Conservation (phyloP, 805 yeast genomes). For the Jamesozyma lodderae region DNA sequence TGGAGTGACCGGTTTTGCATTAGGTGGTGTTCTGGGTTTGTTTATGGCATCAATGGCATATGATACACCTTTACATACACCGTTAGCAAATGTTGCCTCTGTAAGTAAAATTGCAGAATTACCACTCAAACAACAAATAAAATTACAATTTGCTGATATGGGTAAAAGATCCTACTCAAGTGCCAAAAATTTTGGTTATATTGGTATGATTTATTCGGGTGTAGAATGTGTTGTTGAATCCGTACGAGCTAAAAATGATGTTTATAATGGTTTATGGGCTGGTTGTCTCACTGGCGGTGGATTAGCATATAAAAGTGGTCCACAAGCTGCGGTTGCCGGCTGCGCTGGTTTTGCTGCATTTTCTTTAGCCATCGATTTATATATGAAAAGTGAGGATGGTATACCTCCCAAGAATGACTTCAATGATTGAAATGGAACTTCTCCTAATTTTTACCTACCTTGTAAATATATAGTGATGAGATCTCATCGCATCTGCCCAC, state of each 20-base stretch:
- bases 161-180: slow-evolving; percentile 74
- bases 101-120: slow-evolving; percentile 57
- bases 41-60: slow-evolving; percentile 69
- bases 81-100: slow-evolving; percentile 23
- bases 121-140: slow-evolving; percentile 89
- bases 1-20: slow-evolving; percentile 86
- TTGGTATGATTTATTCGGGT: slow-evolving; percentile 85
- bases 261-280: slow-evolving; percentile 83
- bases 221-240: slow-evolving; percentile 88
- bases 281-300: slow-evolving; percentile 98
- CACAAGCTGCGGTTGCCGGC: slow-evolving; percentile 82
- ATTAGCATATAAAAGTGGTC: slow-evolving; percentile 84
- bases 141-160: slow-evolving; percentile 84
- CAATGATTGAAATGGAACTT: slow-evolving; percentile 41
- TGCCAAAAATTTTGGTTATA: slow-evolving; percentile 89
- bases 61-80: slow-evolving; percentile 34
- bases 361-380: slow-evolving; percentile 76
- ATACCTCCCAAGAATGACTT: slow-evolving; percentile 84
- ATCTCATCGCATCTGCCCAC: too few relatives aligned
- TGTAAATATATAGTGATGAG: too few relatives aligned
- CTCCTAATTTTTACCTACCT: too few relatives aligned
- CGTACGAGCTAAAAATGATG: slow-evolving; percentile 78
- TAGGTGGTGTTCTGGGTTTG: slow-evolving; percentile 92
- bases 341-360: slow-evolving; percentile 98
- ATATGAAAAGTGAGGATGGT: slow-evolving; percentile 73